These are phyloP conservation scores for Pseudozyma hubeiensis DNA, from an alignment of 1,284 basidiomycete species.

Conservation along the genomic window DNA sequence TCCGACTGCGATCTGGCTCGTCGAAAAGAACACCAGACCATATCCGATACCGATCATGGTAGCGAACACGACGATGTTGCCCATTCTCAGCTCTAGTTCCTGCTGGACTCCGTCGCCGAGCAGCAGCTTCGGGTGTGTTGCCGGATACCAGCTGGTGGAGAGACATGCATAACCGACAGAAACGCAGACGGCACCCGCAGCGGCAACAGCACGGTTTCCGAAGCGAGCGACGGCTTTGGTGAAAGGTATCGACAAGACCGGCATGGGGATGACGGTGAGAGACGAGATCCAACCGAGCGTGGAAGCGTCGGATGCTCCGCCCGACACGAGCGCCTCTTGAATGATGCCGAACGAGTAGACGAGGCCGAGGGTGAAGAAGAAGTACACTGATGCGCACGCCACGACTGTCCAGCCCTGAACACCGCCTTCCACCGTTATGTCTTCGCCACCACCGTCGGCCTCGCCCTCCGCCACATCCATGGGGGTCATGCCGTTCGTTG, in stretches of 20 bases:
- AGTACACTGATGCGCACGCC: slow-evolving; percentile 38
- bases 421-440: slow-evolving; percentile 22
- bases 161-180: slow-evolving; percentile 58
- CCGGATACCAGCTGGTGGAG: slow-evolving; percentile 49
- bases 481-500: slow-evolving; percentile 74
- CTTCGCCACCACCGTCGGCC: slow-evolving; percentile 8
- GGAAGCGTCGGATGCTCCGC: slow-evolving; percentile 58
- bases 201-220: slow-evolving; percentile 54
- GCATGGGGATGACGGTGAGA: slow-evolving; percentile 55
- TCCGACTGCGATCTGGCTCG: slow-evolving; percentile 45
- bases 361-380: slow-evolving; percentile 58
- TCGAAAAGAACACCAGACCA: slow-evolving; percentile 46
- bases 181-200: slow-evolving; percentile 56
- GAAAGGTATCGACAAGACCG: slow-evolving; percentile 64
- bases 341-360: slow-evolving; percentile 68
- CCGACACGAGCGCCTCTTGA: slow-evolving; percentile 59
- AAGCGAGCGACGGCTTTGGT: slow-evolving; percentile 58
- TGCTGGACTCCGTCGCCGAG: slow-evolving; percentile 17
- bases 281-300: slow-evolving; percentile 68
- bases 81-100: slow-evolving; percentile 18
- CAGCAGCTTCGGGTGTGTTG: slow-evolving; percentile 11
- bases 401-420: slow-evolving; percentile 35
- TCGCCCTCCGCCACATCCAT: slow-evolving; percentile 77
- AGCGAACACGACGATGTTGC: slow-evolving; percentile 29
- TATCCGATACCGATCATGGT: slow-evolving; percentile 43